These are phyloP conservation scores for Aspergillus calidoustus DNA, from an alignment of 2,329 filamentous ascomycete species.

Conservation along the genomic window DNA sequence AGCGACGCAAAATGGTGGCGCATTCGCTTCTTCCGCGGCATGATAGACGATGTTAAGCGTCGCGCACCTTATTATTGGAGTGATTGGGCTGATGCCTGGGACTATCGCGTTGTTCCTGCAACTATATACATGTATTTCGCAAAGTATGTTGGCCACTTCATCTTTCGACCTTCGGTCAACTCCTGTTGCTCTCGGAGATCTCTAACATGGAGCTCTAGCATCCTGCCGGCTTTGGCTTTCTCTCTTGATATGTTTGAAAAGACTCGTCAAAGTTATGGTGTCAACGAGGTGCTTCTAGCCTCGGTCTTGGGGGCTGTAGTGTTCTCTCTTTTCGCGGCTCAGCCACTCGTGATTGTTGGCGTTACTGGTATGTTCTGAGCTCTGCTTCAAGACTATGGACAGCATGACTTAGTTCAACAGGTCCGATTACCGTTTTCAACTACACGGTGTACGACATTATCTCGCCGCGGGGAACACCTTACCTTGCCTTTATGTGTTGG, in stretches of 20 bases:
- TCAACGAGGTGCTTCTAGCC: conserved; percentile 87
- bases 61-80: conserved; percentile 77
- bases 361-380: conserved; percentile 67
- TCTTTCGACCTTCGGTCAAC: not conserved
- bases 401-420: conserved; percentile 37
- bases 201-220: conserved; percentile 56
- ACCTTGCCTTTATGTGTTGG: conserved; percentile 90
- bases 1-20: conserved; percentile 67
- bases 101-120: conserved; percentile 84
- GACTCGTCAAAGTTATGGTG: conserved; percentile 81
- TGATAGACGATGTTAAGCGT: conserved; percentile 76
- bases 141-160: conserved; percentile 62
- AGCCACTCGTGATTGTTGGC: conserved; percentile 87
- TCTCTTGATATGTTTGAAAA: conserved; percentile 93
- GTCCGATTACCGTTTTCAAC: conserved; percentile 92
- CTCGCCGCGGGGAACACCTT: conserved; percentile 74
- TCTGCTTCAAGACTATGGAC: not conserved
- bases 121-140: conserved; percentile 96
- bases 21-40: conserved; percentile 75
- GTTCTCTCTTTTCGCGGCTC: conserved; percentile 77
- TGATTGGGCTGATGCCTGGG: conserved; percentile 87
- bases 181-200: not conserved
- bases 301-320: conserved; percentile 83
- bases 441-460: conserved; percentile 94
- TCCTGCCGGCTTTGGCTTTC: conserved; percentile 84